These are phyloP conservation scores for Nothopassalora personata DNA, from an alignment of 2,329 filamentous ascomycete genomes.

Conservation along the genomic window DNA sequence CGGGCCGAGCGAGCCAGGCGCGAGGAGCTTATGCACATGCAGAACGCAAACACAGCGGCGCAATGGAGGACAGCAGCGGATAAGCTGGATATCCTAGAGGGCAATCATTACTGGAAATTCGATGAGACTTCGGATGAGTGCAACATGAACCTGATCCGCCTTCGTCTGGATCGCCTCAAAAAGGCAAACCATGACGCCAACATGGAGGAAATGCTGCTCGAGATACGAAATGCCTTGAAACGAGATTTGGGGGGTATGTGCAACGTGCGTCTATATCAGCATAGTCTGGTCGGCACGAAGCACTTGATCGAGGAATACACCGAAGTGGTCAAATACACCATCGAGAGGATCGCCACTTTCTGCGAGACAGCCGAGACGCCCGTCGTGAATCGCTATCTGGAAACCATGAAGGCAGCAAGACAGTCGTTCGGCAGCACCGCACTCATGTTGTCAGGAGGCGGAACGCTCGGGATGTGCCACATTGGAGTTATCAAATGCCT, in stretches of 20 bases:
- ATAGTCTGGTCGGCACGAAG: conserved; percentile 19
- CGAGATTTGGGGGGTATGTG: conserved; percentile 22
- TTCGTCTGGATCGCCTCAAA: conserved; percentile 18
- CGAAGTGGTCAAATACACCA: conserved; percentile 22
- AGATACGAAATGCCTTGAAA: conserved; percentile 19
- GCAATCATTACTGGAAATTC: conserved; percentile 19
- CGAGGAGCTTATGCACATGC: conserved; percentile 12
- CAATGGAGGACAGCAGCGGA: conserved; percentile 15
- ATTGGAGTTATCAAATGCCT: conserved; percentile 22
- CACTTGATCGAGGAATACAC: conserved; percentile 22
- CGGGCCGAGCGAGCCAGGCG: conserved; percentile 5
- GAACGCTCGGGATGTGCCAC: conserved; percentile 23
- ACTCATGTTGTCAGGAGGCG: conserved; percentile 23
- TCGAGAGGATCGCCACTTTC: conserved; percentile 17
- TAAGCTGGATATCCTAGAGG: conserved; percentile 18
- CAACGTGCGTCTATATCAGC: conserved; percentile 18
- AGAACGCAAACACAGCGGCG: conserved; percentile 7
- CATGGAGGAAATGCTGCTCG: conserved; percentile 17
- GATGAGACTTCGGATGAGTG: conserved; percentile 18
- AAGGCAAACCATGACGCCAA: conserved; percentile 14
- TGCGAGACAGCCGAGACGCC: conserved; percentile 13
- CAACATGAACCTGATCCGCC: conserved; percentile 13
- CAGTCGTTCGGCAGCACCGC: conserved; percentile 20
- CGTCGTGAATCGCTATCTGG: conserved; percentile 10
- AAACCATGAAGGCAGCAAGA: conserved; percentile 17